A percentile compares a stretch with the other conserved stretches of the same genome.
Evolutionary conservation across 2,329 filamentous ascomycete species (phyloP).

Genomic region (Lasiodiplodia sp.): DNA sequence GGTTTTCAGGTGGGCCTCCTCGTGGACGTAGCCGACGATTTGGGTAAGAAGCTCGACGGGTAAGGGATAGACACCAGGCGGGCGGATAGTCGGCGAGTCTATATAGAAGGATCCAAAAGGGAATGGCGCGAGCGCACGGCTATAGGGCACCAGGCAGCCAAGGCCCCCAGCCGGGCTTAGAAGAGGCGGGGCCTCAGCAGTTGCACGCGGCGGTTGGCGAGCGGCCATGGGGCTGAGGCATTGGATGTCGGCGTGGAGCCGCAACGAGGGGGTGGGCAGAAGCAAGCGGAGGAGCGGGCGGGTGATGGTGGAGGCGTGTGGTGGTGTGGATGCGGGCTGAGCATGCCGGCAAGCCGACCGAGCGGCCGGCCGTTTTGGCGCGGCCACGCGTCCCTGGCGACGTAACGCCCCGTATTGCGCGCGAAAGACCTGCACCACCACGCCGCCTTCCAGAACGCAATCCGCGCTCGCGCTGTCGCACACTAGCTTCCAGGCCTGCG

Average conservation of each 20-base stretch:
- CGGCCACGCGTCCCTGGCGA: conserved; percentile 16
- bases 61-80: neutral
- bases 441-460: too few species aligned
- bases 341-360: neutral
- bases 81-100: neutral
- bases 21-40: neutral
- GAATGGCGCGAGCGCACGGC: neutral
- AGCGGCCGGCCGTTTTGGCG: neutral
- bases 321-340: neutral
- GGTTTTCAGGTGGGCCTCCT: neutral
- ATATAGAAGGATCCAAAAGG: neutral
- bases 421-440: neutral
- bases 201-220: neutral
- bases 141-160: conserved; percentile 1
- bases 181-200: neutral
- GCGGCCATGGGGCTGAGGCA: neutral
- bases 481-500: neutral
- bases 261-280: too few species aligned
- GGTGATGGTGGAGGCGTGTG: neutral
- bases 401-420: conserved; percentile 18
- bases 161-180: neutral
- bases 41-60: conserved; percentile 8
- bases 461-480: neutral
- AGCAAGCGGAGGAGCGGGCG: too few species aligned
- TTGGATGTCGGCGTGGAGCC: too few species aligned